Conservation (phyloP, 2,329 filamentous ascomycete species). For the Hypoxylon sp. region DNA sequence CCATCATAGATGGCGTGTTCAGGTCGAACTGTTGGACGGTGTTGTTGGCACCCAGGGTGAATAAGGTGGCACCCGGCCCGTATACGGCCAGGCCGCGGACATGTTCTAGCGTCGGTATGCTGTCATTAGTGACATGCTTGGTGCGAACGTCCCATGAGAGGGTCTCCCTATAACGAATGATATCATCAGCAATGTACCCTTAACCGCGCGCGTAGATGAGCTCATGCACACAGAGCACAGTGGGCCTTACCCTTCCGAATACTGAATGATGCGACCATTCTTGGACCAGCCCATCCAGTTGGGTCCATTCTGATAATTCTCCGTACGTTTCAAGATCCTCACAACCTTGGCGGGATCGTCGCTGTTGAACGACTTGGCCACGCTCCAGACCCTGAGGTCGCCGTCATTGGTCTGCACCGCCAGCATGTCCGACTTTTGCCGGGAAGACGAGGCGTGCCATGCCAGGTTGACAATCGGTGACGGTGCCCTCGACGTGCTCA, state of each 20-base stretch:
- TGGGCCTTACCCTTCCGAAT: conserved; percentile 82
- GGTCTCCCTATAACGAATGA: conserved; percentile 74
- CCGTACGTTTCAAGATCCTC: conserved; percentile 83
- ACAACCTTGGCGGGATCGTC: conserved; percentile 89
- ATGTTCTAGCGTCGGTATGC: conserved; percentile 85
- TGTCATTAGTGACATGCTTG: conserved; percentile 94
- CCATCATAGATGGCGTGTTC: conserved; percentile 82
- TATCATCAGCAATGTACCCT: conserved; percentile 52
- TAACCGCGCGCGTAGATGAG: conserved; percentile 61
- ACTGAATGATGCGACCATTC: conserved; percentile 95
- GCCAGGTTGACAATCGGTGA: conserved; percentile 88
- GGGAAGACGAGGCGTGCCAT: conserved; percentile 96
- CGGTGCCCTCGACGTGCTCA: conserved; percentile 85
- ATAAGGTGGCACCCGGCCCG: conserved; percentile 89
- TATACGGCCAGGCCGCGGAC: conserved; percentile 88
- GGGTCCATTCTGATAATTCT: conserved; percentile 78
- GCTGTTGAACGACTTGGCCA: conserved; percentile 80
- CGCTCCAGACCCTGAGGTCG: conserved; percentile 95
- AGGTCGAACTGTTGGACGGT: conserved; percentile 96
- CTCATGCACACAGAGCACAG: conserved; percentile 36
- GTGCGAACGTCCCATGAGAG: conserved; percentile 97
- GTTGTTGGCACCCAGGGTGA: conserved; percentile 88
- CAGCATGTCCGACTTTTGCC: conserved; percentile 98
- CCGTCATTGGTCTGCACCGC: conserved; percentile 92
- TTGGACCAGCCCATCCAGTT: conserved; percentile 99